A percentile compares a stretch with the other conserved stretches of the same genome.
These are phyloP conservation scores for Scorias spongiosa DNA, from an alignment of 2,329 filamentous ascomycete genomes.

Conservation along the genomic window DNA sequence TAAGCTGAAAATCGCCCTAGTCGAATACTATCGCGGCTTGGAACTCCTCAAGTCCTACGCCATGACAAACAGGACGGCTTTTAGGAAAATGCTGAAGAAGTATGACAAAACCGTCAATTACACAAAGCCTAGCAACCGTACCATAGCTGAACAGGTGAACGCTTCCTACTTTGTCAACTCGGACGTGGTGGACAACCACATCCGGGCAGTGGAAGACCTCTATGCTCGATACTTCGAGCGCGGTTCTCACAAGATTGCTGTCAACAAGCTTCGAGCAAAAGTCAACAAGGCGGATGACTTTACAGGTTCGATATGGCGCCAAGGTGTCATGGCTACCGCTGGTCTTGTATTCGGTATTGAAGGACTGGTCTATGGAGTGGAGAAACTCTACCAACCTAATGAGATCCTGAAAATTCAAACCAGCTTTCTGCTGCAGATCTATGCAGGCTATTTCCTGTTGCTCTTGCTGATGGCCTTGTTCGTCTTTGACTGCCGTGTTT, in stretches of 20 bases:
- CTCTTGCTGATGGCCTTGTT: conserved; percentile 72
- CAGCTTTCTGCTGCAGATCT: conserved; percentile 45
- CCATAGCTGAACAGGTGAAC: conserved; percentile 84
- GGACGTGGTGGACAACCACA: conserved; percentile 64
- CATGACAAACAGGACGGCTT: conserved; percentile 78
- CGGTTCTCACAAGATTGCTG: conserved; percentile 83
- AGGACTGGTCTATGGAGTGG: conserved; percentile 25
- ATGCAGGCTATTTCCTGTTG: conserved; percentile 80
- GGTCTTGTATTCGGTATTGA: conserved; percentile 29
- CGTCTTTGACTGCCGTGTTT: conserved; percentile 68
- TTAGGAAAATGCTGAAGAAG: conserved; percentile 97
- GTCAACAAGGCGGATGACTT: conserved; percentile 43
- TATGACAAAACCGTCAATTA: conserved; percentile 76
- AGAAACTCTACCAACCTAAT: conserved; percentile 16
- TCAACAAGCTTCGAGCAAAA: conserved; percentile 68
- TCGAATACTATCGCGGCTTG: conserved; percentile 84
- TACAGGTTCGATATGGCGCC: conserved; percentile 43
- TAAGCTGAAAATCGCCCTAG: conserved; percentile 78
- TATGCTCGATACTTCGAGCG: conserved; percentile 91
- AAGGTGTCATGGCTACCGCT: conserved; percentile 31
- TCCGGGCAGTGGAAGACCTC: conserved; percentile 71
- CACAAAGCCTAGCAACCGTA: conserved; percentile 60
- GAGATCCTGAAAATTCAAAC: conserved; percentile 11
- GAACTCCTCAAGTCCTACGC: conserved; percentile 88
- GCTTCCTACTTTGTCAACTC: conserved; percentile 84